Evolutionary conservation across 305 asterid species (phyloP).

Genomic region (Fraxinus ornus): DNA sequence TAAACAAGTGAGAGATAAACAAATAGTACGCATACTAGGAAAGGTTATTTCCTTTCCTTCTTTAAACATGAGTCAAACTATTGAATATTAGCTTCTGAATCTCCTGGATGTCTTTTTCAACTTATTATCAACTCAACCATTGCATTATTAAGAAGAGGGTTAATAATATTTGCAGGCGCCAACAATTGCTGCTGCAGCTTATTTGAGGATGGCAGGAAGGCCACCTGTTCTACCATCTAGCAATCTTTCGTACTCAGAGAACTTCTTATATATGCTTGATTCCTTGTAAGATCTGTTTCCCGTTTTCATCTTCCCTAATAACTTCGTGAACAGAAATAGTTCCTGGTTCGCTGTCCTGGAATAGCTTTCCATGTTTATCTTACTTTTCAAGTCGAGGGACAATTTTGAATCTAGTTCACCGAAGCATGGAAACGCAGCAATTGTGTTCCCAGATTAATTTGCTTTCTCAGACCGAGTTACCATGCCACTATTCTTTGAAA

Average conservation of each 20-base stretch:
- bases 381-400: background rate
- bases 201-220: conserved; percentile 93
- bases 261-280: conserved; percentile 95
- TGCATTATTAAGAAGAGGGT: conserved; percentile 17
- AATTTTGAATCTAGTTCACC: conserved; percentile 14
- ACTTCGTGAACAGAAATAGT: background rate
- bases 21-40: conserved; percentile 92
- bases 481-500: background rate
- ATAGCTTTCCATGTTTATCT: conserved; percentile 7
- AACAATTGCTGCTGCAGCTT: conserved; percentile 94
- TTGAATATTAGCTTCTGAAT: conserved; percentile 9
- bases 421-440: background rate
- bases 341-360: conserved; percentile 7
- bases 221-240: conserved; percentile 92
- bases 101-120: background rate
- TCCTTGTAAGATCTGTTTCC: conserved; percentile 61
- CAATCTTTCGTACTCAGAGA: conserved; percentile 74
- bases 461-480: background rate
- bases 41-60: conserved; percentile 44
- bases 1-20: conserved; percentile 94
- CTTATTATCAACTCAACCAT: background rate
- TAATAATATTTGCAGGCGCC: conserved; percentile 68
- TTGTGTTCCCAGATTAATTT: background rate
- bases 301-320: background rate
- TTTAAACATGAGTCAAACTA: background rate